Evolutionary conservation across 2,329 filamentous ascomycete genomes (phyloP), one percentile per base, ranked within the genome.

Genomic region (Aspergillus persii): DNA sequence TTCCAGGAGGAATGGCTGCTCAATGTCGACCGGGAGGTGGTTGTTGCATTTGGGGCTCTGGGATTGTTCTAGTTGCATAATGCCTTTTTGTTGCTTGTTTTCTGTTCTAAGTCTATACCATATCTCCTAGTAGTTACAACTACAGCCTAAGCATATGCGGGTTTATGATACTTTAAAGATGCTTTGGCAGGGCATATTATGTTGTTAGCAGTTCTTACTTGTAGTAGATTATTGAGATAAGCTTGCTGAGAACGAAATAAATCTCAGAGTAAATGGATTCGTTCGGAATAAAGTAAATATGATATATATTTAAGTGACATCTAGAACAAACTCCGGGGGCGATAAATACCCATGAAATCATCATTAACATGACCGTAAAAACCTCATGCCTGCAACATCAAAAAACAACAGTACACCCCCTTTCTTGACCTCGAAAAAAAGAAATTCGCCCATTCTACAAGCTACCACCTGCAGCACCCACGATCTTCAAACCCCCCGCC

Each of bases 401-500:
- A 12, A 41, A 41, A 23, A 23, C 49, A 51, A 29, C 29, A 11
- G 41, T 33, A 31, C 44, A 47, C n/a, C 44, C 27, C n/a, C 26
- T 48, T 23, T 11, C 5, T n/a, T 30, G 53, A 54, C 27, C 50
- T 7, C 9, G 49, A 29, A 49, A 29, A 33, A 59, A 44, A 15
- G 36, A 33, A 46, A 23, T 23, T n/a, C 15, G 52, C 18, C 23
- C 50, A 30, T 47, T 54, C 66, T 63, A 76, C 46, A 76, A 58
- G 26, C 67, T 67, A 23, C 76, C 77, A 53, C 77, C 78, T 46
- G 71, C 78, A 53, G 77, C 79, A 47, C 80, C 80, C 29, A 81
- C 73, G 66, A 82, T 81, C 68, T 76, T 80, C 67, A 82, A 67
- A 4, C 79, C 79, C 3, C 74, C 76, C 27, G 71, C 72, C 48